Percentiles rank a stretch among this genome's conserved stretches.
These are phyloP conservation scores for Corylus americana DNA, from an alignment of 306 rosid genomes.

Conservation along the genomic window DNA sequence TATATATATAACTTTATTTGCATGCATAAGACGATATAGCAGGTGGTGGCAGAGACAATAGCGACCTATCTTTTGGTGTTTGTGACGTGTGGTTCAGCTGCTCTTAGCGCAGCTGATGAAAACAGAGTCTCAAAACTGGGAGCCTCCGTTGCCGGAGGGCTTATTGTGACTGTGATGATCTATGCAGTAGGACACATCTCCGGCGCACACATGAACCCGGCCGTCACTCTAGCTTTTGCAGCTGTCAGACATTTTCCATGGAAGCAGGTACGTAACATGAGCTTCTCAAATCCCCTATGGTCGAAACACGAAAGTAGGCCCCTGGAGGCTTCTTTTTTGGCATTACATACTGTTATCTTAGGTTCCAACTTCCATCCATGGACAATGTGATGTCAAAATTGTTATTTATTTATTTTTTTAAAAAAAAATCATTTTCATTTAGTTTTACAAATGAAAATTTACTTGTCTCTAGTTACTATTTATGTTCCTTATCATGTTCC, in stretches of 20 bases:
- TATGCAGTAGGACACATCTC: constrained; percentile 86
- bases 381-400: no score
- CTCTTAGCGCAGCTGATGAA: constrained; percentile 47
- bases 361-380: no score
- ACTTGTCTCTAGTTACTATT: no score
- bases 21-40: neutral
- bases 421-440: no score
- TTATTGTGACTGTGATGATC: constrained; percentile 73
- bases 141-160: constrained; percentile 76
- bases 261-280: constrained; percentile 56
- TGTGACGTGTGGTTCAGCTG: constrained; percentile 73
- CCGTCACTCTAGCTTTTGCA: constrained; percentile 79
- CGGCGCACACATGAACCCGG: constrained; percentile 89
- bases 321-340: neutral
- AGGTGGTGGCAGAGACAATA: constrained; percentile 75
- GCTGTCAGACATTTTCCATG: constrained; percentile 62
- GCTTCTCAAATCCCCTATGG: neutral
- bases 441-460: no score
- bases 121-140: constrained; percentile 55
- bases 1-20: neutral
- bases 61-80: constrained; percentile 77
- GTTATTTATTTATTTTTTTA: no score
- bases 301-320: neutral
- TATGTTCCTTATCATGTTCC: no score
- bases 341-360: no score